phyloP scores from a whole-genome alignment of 2,329 filamentous ascomycete genomes.

The Hypomyces rosellus region DNA sequence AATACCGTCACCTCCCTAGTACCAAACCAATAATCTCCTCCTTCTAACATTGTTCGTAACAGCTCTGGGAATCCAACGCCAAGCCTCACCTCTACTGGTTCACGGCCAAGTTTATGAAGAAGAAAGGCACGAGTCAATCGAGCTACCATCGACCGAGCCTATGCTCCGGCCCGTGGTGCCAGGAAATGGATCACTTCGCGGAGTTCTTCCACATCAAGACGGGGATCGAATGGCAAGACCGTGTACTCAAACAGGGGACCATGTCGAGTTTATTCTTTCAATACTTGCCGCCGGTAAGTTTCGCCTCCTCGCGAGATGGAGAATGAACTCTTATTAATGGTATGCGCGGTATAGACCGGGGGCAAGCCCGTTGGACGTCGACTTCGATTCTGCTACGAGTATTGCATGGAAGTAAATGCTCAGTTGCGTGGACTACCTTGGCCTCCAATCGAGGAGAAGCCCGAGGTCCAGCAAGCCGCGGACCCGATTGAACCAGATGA shows the following conservation, averaged over 20 bases:
- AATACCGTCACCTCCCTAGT: slow-evolving; percentile 28
- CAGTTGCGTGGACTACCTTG: slow-evolving; percentile 23
- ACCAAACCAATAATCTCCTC: too few species aligned
- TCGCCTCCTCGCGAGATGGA: background rate
- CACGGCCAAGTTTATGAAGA: slow-evolving; percentile 44
- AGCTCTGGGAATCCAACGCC: slow-evolving; percentile 63
- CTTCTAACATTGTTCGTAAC: background rate
- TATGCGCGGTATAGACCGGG: slow-evolving; percentile 20
- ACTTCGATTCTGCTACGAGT: slow-evolving; percentile 26
- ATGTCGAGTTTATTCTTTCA: slow-evolving; percentile 30
- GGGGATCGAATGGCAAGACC: slow-evolving; percentile 53
- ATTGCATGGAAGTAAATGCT: slow-evolving; percentile 29
- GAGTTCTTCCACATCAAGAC: slow-evolving; percentile 53
- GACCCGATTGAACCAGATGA: background rate
- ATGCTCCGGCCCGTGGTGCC: slow-evolving; percentile 31
- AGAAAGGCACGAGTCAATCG: slow-evolving; percentile 30
- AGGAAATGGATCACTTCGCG: slow-evolving; percentile 46
- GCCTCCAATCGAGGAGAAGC: slow-evolving; percentile 14
- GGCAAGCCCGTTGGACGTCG: slow-evolving; percentile 34
- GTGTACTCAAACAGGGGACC: slow-evolving; percentile 32
- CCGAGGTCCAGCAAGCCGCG: background rate
- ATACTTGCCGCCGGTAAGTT: slow-evolving; percentile 40
- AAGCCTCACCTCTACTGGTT: slow-evolving; percentile 56
- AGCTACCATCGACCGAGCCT: slow-evolving; percentile 33
- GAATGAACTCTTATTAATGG: background rate